These are phyloP conservation scores for Phytophthora chlamydospora DNA, from an alignment of 352 stramenopile species.

Conservation along the genomic window DNA sequence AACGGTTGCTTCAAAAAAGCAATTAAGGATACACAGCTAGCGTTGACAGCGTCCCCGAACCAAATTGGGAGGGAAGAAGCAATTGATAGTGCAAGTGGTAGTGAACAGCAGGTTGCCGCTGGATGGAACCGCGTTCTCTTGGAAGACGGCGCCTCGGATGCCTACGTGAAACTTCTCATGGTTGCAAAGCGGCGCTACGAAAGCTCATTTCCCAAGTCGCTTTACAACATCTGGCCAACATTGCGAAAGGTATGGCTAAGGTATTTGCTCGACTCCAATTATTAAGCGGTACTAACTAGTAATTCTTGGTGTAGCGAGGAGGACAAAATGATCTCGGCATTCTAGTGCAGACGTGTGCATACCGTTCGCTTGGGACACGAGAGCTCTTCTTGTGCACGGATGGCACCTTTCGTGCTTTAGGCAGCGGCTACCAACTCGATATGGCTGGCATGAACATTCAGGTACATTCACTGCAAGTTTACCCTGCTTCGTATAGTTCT, in stretches of 20 bases:
- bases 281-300: conserved; percentile 6
- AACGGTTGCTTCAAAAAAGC: conserved; percentile 82
- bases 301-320: conserved; percentile 8
- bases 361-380: conserved; percentile 46
- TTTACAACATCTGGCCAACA: conserved; percentile 76
- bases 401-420: conserved; percentile 57
- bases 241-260: conserved; percentile 39
- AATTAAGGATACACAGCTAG: conserved; percentile 50
- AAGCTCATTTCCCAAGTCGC: conserved; percentile 42
- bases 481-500: background rate
- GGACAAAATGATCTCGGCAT: conserved; percentile 38
- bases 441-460: conserved; percentile 70
- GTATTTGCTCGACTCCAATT: background rate
- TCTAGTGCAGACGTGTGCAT: conserved; percentile 55
- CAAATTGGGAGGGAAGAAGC: conserved; percentile 14
- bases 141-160: conserved; percentile 66
- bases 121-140: conserved; percentile 77
- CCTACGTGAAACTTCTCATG: conserved; percentile 70
- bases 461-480: conserved; percentile 30
- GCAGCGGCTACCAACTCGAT: conserved; percentile 68
- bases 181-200: conserved; percentile 53
- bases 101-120: conserved; percentile 59
- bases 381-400: conserved; percentile 78
- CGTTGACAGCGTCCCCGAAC: conserved; percentile 26
- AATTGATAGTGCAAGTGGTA: conserved; percentile 37